Evolutionary conservation across 1,139 yeast genomes (phyloP).

Genomic region (Yamadazyma spencermartinsiae): DNA sequence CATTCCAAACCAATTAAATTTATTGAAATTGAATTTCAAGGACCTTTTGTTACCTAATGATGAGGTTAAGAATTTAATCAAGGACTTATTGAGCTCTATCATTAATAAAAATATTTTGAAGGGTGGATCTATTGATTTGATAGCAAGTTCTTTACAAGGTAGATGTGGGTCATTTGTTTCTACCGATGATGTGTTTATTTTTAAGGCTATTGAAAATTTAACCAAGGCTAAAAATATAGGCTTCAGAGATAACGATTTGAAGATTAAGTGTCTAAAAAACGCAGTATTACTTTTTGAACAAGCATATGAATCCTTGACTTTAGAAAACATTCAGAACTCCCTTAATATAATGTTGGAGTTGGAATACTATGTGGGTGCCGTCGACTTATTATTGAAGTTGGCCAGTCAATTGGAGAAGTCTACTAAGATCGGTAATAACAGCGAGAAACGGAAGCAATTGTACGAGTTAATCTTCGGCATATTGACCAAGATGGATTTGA

Average conservation of each 20-base stretch:
- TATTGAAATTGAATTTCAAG: conserved; percentile 66
- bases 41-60: conserved; percentile 72
- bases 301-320: conserved; percentile 74
- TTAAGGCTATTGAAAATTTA: conserved; percentile 90
- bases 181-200: conserved; percentile 87
- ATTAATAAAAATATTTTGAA: conserved; percentile 84
- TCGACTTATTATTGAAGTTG: conserved; percentile 75
- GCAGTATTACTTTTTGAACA: conserved; percentile 77
- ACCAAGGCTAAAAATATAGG: conserved; percentile 83
- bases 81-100: conserved; percentile 84
- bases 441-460: conserved; percentile 48
- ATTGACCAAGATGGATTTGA: conserved; percentile 68
- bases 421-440: conserved; percentile 17
- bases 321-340: conserved; percentile 82
- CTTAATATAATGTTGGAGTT: conserved; percentile 75
- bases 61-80: conserved; percentile 67
- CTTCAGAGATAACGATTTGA: conserved; percentile 65
- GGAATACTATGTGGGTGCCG: conserved; percentile 82
- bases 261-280: conserved; percentile 67
- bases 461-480: conserved; percentile 76
- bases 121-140: conserved; percentile 92
- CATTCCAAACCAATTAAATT: conserved; percentile 62
- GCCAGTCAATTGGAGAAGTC: conserved; percentile 58
- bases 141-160: conserved; percentile 85
- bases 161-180: conserved; percentile 96